Evolutionary conservation across 2,329 filamentous ascomycete genomes (phyloP), one percentile per base, ranked within the genome.

Genomic region (Diatrype stigma): DNA sequence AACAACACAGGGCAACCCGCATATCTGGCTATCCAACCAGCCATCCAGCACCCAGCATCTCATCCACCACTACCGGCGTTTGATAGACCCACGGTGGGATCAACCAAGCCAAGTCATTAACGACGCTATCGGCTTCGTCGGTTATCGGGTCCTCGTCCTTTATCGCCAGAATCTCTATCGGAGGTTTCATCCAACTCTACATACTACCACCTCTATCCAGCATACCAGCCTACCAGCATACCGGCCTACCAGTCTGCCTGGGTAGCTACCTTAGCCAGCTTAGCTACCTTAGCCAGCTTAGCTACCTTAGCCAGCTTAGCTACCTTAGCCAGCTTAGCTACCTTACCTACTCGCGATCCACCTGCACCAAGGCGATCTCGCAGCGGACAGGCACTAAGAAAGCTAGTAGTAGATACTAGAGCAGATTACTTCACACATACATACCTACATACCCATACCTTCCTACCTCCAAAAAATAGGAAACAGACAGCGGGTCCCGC

Each of bases 331-430:
- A 34, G 30, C 7, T 14, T 34, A 34, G 30, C 7, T 34, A 34
- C 30, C 34, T 47, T 16, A 28, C 45, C 30, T 35, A 35, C 17
- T 38, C 17, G 51, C 45, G 48, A 52, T 53, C 53, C 35, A 53
- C 49, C 61, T 62, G 65, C 60, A 62, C 56, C 58, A 67, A 62
- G 60, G 60, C 61, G 59, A 64, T 65, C 66, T 60, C 57, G 60
- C 60, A 60, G 55, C 56, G 55, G 49, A 58, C 50, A 49, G 55
- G 56, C 61, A 58, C 61, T 61, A 63, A 54, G 28, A 26, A 47
- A 21, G 21, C 47, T n/a, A 48, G 22, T 44, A 44, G n/a, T 44
- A 44, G 40, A 44, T 44, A 44, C 40, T 44, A 44, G 22, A 28
- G 34, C 34, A 37, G n/a, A 14, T 37, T 37, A 12, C n/a, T 37